A percentile compares a stretch with the other conserved stretches of the same genome.
Conservation (phyloP, 2,329 filamentous ascomycete genomes). For the Calonectria fujianensis region DNA sequence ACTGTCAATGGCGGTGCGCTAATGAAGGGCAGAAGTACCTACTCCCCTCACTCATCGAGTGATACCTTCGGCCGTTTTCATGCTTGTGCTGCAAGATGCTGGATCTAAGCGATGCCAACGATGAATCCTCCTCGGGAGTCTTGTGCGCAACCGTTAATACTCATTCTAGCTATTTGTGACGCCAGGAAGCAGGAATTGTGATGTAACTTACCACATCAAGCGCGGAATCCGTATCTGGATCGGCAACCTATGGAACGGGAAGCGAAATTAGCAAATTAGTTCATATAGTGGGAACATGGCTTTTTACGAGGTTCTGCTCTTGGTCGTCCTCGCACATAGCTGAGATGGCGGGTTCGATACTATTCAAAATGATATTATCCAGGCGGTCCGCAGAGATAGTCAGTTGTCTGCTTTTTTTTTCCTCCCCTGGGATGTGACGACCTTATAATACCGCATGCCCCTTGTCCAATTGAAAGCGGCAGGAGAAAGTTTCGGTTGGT, state of each 20-base stretch:
- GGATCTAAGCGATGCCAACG: constrained; percentile 38
- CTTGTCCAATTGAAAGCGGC: constrained; percentile 18
- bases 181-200: neutral
- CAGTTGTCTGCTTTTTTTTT: neutral
- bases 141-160: neutral
- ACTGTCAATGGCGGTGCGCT: neutral
- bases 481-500: neutral
- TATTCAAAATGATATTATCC: neutral
- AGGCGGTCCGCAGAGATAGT: neutral
- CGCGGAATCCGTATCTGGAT: constrained; percentile 31
- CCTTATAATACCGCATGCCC: constrained; percentile 17
- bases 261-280: neutral
- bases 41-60: constrained; percentile 55
- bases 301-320: neutral
- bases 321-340: neutral
- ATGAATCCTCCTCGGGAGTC: constrained; percentile 37
- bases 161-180: neutral
- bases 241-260: constrained; percentile 4
- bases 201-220: constrained; percentile 27
- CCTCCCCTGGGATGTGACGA: neutral
- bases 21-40: constrained; percentile 12
- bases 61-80: constrained; percentile 55
- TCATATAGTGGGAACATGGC: neutral
- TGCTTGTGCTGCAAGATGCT: constrained; percentile 43
- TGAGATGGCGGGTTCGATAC: neutral